phyloP scores from a whole-genome alignment of 805 yeast species.

The Metschnikowia borealis region DNA sequence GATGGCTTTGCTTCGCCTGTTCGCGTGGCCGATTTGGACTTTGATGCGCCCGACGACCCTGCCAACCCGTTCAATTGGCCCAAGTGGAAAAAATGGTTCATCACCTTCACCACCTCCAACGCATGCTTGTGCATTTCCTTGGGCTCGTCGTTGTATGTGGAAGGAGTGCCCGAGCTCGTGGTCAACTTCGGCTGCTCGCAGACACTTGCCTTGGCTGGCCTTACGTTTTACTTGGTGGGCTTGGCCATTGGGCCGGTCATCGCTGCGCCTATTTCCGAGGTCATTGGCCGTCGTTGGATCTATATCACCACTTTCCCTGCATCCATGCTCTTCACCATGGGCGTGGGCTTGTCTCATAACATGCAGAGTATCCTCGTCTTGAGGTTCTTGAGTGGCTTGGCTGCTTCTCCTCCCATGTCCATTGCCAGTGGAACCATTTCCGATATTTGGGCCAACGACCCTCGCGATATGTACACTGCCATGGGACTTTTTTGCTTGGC shows the following conservation, averaged over 20 bases:
- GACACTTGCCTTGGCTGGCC: conserved; percentile 61
- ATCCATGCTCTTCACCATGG: conserved; percentile 20
- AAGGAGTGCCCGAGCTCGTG: conserved; percentile 56
- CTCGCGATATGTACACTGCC: conserved; percentile 64
- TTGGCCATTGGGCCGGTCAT: conserved; percentile 66
- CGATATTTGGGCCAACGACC: conserved; percentile 59
- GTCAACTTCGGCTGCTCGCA: conserved; percentile 49
- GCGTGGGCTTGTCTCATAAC: conserved; percentile 18
- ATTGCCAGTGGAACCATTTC: conserved; percentile 81
- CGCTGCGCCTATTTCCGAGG: conserved; percentile 53
- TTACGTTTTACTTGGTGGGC: conserved; percentile 69
- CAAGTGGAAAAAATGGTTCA: conserved; percentile 54
- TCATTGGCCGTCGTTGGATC: conserved; percentile 18
- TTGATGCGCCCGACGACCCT: conserved; percentile 62
- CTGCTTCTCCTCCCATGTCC: conserved; percentile 79
- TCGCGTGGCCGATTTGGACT: conserved; percentile 29
- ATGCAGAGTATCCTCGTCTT: conserved; percentile 50
- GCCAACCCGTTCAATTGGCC: conserved; percentile 73
- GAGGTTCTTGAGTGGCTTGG: conserved; percentile 69
- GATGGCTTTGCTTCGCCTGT: background rate
- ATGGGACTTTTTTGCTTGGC: conserved; percentile 62
- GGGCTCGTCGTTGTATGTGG: conserved; percentile 70
- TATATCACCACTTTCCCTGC: conserved; percentile 16
- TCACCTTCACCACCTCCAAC: conserved; percentile 51
- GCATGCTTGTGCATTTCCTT: conserved; percentile 73